Evolutionary conservation across 139 green algal species (phyloP).

Genomic region (Zygnema circumcarinatum): DNA sequence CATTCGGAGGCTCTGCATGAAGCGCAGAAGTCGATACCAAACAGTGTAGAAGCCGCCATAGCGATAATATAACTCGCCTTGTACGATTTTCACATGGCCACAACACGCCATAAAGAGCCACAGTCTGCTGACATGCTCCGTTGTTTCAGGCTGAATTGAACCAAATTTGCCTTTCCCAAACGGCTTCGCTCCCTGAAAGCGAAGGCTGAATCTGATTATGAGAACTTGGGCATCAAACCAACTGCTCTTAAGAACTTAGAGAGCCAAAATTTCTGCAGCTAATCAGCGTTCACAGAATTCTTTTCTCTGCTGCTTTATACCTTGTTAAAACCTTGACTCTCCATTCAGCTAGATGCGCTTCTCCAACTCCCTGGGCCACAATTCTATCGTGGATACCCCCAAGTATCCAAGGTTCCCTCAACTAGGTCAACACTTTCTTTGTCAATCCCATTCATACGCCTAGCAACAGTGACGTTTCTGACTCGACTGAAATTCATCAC

Average conservation of each 20-base stretch:
- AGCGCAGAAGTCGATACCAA: constrained; percentile 42
- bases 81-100: constrained; percentile 26
- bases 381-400: too few relatives aligned
- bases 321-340: not conserved
- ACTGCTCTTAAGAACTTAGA: too few relatives aligned
- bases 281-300: not conserved
- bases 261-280: not conserved
- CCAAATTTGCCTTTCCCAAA: not conserved
- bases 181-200: not conserved
- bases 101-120: constrained; percentile 43
- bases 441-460: too few relatives aligned
- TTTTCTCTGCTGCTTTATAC: not conserved
- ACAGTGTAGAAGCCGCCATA: constrained; percentile 36
- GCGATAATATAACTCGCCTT: constrained; percentile 35
- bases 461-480: too few relatives aligned
- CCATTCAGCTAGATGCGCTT: too few relatives aligned
- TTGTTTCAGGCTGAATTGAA: not conserved
- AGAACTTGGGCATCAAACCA: too few relatives aligned
- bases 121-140: not conserved
- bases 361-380: too few relatives aligned
- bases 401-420: too few relatives aligned
- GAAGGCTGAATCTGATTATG: too few relatives aligned
- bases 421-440: too few relatives aligned
- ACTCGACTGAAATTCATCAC: too few relatives aligned
- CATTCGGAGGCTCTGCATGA: constrained; percentile 31